Percentiles rank a stretch among this genome's conserved stretches.
Evolutionary conservation across 2,329 filamentous ascomycete genomes (phyloP).

Genomic region (Ascochyta koolunga): DNA sequence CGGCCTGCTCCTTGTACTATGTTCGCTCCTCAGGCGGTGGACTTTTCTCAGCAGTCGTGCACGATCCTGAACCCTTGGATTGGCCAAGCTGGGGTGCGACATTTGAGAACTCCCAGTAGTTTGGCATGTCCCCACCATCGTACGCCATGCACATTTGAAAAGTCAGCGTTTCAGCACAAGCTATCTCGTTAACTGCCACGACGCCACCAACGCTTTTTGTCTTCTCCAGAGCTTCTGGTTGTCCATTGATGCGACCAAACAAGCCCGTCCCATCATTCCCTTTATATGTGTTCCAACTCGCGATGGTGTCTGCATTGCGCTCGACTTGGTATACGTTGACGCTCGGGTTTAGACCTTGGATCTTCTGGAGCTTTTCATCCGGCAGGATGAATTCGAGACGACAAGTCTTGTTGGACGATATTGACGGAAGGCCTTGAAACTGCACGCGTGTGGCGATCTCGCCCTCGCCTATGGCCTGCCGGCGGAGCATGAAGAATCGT

Average conservation of each 20-base stretch:
- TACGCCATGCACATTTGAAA: slow-evolving; percentile 39
- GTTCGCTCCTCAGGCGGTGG: too few relatives aligned
- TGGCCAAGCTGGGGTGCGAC: slow-evolving; percentile 30
- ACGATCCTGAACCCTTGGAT: slow-evolving; percentile 37
- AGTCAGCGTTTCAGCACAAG: slow-evolving; percentile 36
- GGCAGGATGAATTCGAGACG: slow-evolving; percentile 38
- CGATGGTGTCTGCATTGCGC: slow-evolving; percentile 16
- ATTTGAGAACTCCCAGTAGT: slow-evolving; percentile 39
- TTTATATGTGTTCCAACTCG: slow-evolving; percentile 34
- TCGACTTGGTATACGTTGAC: slow-evolving; percentile 36
- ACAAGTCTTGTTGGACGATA: slow-evolving; percentile 24
- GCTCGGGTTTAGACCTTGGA: slow-evolving; percentile 28
- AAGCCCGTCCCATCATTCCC: slow-evolving; percentile 9
- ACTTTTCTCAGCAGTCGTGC: slow-evolving; percentile 28
- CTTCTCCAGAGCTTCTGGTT: slow-evolving; percentile 18
- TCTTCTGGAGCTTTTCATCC: slow-evolving; percentile 8
- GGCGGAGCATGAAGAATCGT: slow-evolving; percentile 40
- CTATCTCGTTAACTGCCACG: slow-evolving; percentile 22
- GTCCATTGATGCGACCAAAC: slow-evolving; percentile 34
- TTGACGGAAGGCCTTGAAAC: slow-evolving; percentile 19
- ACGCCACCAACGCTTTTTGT: slow-evolving; percentile 25
- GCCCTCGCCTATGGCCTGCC: slow-evolving; percentile 23
- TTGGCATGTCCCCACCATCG: slow-evolving; percentile 24
- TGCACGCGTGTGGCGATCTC: slow-evolving; percentile 37
- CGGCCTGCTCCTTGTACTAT: too few relatives aligned